A percentile compares a stretch with the other conserved stretches of the same genome.
phyloP scores from a whole-genome alignment of 1,284 basidiomycete species.

The Trichosporon coremiiforme region DNA sequence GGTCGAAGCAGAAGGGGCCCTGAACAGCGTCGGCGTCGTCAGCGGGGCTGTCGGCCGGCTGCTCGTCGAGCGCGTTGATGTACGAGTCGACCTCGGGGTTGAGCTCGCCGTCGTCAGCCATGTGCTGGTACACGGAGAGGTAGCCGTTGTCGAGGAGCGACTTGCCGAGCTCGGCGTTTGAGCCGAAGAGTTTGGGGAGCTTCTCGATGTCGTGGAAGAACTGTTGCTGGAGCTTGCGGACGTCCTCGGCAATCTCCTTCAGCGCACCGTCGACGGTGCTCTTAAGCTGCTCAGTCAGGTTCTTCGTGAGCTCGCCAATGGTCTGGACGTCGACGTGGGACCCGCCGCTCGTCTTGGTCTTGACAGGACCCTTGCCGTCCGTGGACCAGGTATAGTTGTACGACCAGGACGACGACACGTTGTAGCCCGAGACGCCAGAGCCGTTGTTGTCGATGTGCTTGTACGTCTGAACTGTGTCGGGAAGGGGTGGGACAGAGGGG shows the following conservation, averaged over 20 bases:
- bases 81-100: constrained; percentile 1
- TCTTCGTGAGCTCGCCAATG: constrained; percentile 14
- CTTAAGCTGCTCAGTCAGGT: constrained; percentile 12
- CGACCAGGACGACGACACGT: constrained; percentile 10
- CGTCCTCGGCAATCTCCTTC: constrained; percentile 1
- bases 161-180: constrained; percentile 4
- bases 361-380: constrained; percentile 10
- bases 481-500: neutral
- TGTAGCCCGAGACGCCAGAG: constrained; percentile 3
- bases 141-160: constrained; percentile 18
- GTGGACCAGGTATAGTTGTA: constrained; percentile 12
- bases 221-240: neutral
- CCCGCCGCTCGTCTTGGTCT: constrained; percentile 1
- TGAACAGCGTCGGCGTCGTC: neutral
- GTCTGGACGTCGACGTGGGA: constrained; percentile 15
- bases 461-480: constrained; percentile 14
- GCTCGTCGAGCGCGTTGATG: neutral
- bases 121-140: constrained; percentile 12
- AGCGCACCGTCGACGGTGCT: constrained; percentile 8
- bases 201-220: constrained; percentile 12
- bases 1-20: constrained; percentile 66
- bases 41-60: neutral
- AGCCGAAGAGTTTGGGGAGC: constrained; percentile 13
- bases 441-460: constrained; percentile 3
- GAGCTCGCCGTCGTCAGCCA: constrained; percentile 6